A percentile compares a stretch with the other conserved stretches of the same genome.
Evolutionary conservation across 371 early-diverging fungal genomes (phyloP).

Genomic region (Dentiscutata heterogama): DNA sequence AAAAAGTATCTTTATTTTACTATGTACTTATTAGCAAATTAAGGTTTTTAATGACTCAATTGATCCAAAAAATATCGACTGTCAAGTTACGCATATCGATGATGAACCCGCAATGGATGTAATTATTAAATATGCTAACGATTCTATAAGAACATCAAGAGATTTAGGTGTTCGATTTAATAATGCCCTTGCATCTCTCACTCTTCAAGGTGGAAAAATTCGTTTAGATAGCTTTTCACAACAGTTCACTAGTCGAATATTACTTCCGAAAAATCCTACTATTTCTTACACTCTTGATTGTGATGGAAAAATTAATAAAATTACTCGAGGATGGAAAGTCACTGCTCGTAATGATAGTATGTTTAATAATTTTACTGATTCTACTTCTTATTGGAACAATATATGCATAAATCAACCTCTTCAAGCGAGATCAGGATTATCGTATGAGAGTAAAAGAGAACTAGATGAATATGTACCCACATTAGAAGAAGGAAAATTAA

Average conservation of each 20-base stretch:
- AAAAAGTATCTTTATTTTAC: not conserved
- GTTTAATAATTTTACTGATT: not conserved
- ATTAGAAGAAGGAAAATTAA: not conserved
- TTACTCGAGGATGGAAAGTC: constrained; percentile 7
- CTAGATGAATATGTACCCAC: not conserved
- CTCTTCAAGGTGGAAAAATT: not conserved
- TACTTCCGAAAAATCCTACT: not conserved
- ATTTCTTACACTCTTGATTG: not conserved
- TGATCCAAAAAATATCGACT: not conserved
- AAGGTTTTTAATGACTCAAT: constrained; percentile 15
- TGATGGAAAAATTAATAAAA: not conserved
- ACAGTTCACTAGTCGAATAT: not conserved
- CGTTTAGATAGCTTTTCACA: not conserved
- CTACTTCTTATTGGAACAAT: constrained; percentile 19
- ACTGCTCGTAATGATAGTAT: not conserved
- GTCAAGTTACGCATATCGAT: constrained; percentile 8
- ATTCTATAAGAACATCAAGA: not conserved
- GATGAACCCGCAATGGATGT: not conserved
- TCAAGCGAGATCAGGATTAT: too few species aligned
- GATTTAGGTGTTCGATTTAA: constrained; percentile 27
- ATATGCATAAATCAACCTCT: not conserved
- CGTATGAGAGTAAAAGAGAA: not conserved
- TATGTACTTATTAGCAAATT: not conserved
- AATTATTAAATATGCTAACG: not conserved
- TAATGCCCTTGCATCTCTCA: not conserved